phyloP scores from a whole-genome alignment of 179 eudicot species.

The Gypsophila paniculata region DNA sequence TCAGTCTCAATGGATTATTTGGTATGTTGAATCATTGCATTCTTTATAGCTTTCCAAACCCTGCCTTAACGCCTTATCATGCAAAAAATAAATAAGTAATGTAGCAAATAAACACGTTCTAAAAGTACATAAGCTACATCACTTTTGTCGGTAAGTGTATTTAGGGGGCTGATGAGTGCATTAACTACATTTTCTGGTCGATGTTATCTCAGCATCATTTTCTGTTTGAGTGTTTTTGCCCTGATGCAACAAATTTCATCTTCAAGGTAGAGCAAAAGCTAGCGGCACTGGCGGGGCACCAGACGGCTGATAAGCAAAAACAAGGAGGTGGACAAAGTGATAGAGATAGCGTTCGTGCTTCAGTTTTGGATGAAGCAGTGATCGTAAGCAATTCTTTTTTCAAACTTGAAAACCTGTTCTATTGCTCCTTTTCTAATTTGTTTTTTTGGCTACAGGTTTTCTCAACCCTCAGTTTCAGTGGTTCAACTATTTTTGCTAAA shows the following conservation, averaged over 20 bases:
- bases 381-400: conserved; percentile 50
- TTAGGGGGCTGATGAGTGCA: conserved; percentile 1
- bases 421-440: conserved; percentile 14
- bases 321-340: conserved; percentile 61
- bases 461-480: conserved; percentile 98
- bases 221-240: not conserved
- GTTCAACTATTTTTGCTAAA: conserved; percentile 69
- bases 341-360: conserved; percentile 69
- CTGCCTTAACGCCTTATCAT: not conserved
- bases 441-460: conserved; percentile 60
- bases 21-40: conserved; percentile 37
- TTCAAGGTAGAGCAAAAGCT: conserved; percentile 84
- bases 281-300: conserved; percentile 58
- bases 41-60: not conserved
- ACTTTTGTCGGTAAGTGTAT: not conserved
- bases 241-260: conserved; percentile 22
- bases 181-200: not conserved
- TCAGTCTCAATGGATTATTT: conserved; percentile 93
- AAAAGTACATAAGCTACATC: not conserved
- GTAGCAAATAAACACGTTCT: not conserved
- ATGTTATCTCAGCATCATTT: not conserved
- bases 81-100: not conserved
- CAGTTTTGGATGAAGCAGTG: conserved; percentile 89
- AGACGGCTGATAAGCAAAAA: conserved; percentile 61
- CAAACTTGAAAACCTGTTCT: conserved; percentile 12